Evolutionary conservation across 148 eudicot genomes (phyloP), one percentile per base, ranked within the genome.

Genomic region (Silene conica): DNA sequence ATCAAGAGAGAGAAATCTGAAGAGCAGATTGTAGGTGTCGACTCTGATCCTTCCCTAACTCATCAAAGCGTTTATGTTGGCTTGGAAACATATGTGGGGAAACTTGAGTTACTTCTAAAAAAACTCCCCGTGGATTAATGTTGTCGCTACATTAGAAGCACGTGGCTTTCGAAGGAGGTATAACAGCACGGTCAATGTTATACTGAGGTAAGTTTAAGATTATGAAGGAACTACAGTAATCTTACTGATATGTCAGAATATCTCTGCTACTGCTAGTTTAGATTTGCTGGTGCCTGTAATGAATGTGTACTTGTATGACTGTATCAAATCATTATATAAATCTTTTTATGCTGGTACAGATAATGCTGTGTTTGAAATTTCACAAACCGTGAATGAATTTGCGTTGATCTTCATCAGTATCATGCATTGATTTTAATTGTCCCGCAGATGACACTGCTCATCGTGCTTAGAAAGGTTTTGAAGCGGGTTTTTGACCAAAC

Each of bases 91-190:
- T 84, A 81, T 70, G 56, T 60, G 34, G 63, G 63, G 64, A 83
- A 86, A 82, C 88, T 94, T 43, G 79, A 82, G 67, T 70, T 76
- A 59, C 87, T 94, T 66, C 26, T 89, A 52, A 72, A 73, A 7
- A 38, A 75, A 72, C 23, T 79, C 84, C 60, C 80, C 85, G 46
- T 77, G 46, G 63, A 55, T 85, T 12, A 76, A 82, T 78, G 83
- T 86, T 73, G 56, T 16, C 16, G 55, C 16, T 38, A 20, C n/a
- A 54, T 54, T 74, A 64, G 38, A 18, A 26, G 50, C n/a, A 55
- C 5, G 25, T 52, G 73, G 48, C 63, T 56, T 23, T 31, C 20
- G 12, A 25, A 70, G 59, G 61, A 54, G 28, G 43, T 15, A 26
- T 41, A 16, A 22, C n/a, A 58, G 54, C 25, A 20, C 7, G 3